Conservation (phyloP, 805 yeast species). For the Ogataea zsoltii region DNA sequence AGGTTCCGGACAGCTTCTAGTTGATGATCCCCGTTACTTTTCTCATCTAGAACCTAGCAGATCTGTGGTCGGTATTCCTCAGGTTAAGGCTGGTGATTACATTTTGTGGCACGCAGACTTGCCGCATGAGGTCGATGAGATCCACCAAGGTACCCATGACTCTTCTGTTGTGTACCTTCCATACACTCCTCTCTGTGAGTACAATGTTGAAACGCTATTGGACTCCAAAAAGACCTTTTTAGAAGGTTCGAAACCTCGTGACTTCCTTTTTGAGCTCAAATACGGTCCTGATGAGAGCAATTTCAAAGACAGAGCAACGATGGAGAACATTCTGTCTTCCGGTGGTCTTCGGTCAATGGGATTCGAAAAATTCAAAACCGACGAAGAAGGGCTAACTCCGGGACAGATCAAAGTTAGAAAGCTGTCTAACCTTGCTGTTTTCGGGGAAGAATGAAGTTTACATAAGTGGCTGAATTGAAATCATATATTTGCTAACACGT, state of each 20-base stretch:
- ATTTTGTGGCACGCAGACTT: conserved; percentile 47
- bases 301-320: conserved; percentile 14
- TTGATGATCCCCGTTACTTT: conserved; percentile 23
- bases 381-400: conserved; percentile 25
- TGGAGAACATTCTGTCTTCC: conserved; percentile 9
- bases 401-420: conserved; percentile 32
- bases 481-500: too few relatives aligned
- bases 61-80: conserved; percentile 38
- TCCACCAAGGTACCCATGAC: conserved; percentile 35
- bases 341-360: conserved; percentile 33
- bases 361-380: conserved; percentile 26
- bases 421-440: conserved; percentile 8
- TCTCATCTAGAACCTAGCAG: conserved; percentile 37
- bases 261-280: conserved; percentile 11
- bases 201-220: conserved; percentile 11
- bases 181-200: conserved; percentile 34
- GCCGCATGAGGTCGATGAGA: conserved; percentile 42
- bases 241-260: conserved; percentile 10
- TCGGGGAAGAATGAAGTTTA: not conserved
- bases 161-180: conserved; percentile 43
- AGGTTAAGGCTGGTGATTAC: conserved; percentile 42
- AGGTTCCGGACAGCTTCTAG: conserved; percentile 38
- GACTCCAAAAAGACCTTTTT: conserved; percentile 8
- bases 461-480: not conserved
- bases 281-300: conserved; percentile 12